Evolutionary conservation across 129 eudicot species (phyloP), one percentile per base, ranked within the genome.

Genomic region (Rutidosis leptorrhynchoides): DNA sequence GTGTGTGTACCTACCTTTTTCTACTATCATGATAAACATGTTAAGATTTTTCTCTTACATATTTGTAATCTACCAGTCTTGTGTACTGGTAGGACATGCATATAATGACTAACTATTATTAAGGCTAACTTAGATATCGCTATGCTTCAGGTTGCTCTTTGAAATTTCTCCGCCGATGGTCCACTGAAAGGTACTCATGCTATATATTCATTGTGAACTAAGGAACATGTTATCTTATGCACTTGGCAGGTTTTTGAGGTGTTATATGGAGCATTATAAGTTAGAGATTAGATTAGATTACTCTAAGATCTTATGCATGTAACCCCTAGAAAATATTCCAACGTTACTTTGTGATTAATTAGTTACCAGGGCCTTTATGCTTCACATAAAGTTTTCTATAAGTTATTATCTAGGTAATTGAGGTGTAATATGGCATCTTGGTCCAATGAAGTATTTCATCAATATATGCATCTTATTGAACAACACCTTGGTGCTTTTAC

Each of bases 111-210:
- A n/a, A n/a, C n/a, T n/a, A n/a, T n/a, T n/a, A 37, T 37, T 37
- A 11, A 7, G 45, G 2, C 45, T 11, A 37, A 37, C 4, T 11
- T 2, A 37, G 45, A 37, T 37, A 37, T 37, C 0, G 10, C 16
- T 37, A 10, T 37, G 12, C 45, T 37, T 57, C 87, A 94, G 99
- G 99, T 94, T 68, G 99, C 95, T 37, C 64, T 94, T 42, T 94
- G 97, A 95, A 94, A 94, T 79, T 94, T 94, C 76, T 77, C 83
- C 14, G 68, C 71, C 25, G 63, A 58, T 60, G 77, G 61, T 67
- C 72, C 86, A 67, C 74, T 67, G 7, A 69, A 77, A 94, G 97
- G 99, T 89, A 86, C 51, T 37, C 45, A 37, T 37, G 45, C 45
- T 37, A 37, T 37, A 37, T 37, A 37, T 37, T 11, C 16, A 37